Base-by-base conservation (phyloP, 805 yeast species). In the Blastobotrys americana region DNA sequence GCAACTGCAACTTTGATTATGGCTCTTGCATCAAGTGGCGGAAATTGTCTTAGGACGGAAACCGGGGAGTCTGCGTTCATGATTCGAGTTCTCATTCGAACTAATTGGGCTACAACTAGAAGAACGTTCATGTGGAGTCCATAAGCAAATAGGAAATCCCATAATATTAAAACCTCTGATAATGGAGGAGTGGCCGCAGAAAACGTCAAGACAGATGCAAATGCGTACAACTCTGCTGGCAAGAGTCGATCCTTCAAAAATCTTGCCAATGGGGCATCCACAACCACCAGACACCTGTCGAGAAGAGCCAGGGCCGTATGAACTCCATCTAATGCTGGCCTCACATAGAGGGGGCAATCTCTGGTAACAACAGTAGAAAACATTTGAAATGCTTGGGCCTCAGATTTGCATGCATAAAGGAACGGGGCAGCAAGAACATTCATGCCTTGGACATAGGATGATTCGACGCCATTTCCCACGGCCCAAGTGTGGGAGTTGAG, bases 111-210 rank as follows among this genome's bases (percentile, higher is more conserved):
- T 5, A 87, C 85, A 2, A 88, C 77, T 53, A 87, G 83, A 33
- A 89, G 67, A 22, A 89, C 74, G 63, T 89, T 88, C 80, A 87
- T 73, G 57, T 89, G 96, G 16, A 84, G 77, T 0, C 97, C 97
- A 56, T 85, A 88, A 3, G 96, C 95, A 63, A 88, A 83, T 54
- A 87, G 65, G 52, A 88, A 84, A 60, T 88, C 97, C 97, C 97
- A 88, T 15, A 88, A 69, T 46, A 78, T 75, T 33, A 88, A 64
- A 1, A 84, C 84, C 50, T 88, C 86, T 25, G 69, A 66, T 37
- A 89, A 67, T 0, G 96, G 89, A 6, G 94, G 95, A 4, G 94
- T 86, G 55, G 95, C 85, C 2, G 96, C 90, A 45, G 89, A 79
- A 39, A 89, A 66, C 0, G 97, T 88, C 51, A 89, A 65, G 1